Conservation (phyloP, 257 asterid species). For the Mentha longifolia region DNA sequence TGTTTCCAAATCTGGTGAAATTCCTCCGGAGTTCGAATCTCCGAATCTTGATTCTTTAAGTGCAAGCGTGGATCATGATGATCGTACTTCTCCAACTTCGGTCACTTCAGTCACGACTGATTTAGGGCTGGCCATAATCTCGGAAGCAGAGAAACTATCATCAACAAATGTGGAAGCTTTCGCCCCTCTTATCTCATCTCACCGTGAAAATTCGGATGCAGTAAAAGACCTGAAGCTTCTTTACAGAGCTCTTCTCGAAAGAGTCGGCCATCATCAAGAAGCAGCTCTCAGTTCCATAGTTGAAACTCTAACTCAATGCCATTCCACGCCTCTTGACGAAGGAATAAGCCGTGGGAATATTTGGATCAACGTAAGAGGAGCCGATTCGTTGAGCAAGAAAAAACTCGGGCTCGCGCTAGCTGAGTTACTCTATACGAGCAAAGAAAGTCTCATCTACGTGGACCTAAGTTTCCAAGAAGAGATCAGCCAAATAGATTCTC, state of each 20-base stretch:
- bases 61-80: constrained; percentile 39
- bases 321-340: constrained; percentile 26
- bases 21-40: constrained; percentile 32
- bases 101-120: constrained; percentile 68
- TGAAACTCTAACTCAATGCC: constrained; percentile 47
- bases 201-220: constrained; percentile 12
- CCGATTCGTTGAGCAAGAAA: constrained; percentile 69
- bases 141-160: constrained; percentile 30
- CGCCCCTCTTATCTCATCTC: constrained; percentile 19
- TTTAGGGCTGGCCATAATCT: constrained; percentile 50
- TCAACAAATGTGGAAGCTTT: constrained; percentile 13
- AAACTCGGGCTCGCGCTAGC: constrained; percentile 62
- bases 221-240: constrained; percentile 60
- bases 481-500: constrained; percentile 29
- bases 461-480: constrained; percentile 60
- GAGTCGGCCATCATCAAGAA: constrained; percentile 70
- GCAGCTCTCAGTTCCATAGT: constrained; percentile 62
- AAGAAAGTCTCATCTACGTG: constrained; percentile 54
- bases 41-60: constrained; percentile 37
- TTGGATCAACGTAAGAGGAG: constrained; percentile 75
- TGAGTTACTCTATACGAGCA: constrained; percentile 60
- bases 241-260: constrained; percentile 52
- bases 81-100: constrained; percentile 57
- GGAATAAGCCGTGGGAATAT: constrained; percentile 48
- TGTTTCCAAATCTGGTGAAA: constrained; percentile 38